Percentiles rank a stretch among this genome's conserved stretches.
phyloP scores from a whole-genome alignment of 768 basidiomycete species.

The Peribolospora kevripleyi region DNA sequence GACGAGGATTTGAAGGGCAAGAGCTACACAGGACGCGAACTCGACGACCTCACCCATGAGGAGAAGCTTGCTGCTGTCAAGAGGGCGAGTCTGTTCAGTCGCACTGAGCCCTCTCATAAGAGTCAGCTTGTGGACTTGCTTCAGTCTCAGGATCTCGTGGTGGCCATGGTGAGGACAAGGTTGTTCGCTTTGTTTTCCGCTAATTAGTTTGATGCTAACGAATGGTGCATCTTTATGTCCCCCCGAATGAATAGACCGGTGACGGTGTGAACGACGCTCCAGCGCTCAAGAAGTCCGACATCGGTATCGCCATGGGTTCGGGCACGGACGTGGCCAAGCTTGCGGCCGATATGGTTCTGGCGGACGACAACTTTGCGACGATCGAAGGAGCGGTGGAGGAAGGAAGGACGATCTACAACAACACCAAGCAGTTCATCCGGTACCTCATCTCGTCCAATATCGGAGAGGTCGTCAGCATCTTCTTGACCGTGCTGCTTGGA shows the following conservation, averaged over 20 bases:
- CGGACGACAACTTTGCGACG: slow-evolving; percentile 90
- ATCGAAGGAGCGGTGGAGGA: slow-evolving; percentile 95
- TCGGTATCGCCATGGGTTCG: slow-evolving; percentile 96
- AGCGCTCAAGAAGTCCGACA: slow-evolving; percentile 86
- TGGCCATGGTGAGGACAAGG: slow-evolving; percentile 51
- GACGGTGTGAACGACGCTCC: slow-evolving; percentile 98
- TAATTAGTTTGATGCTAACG: neutral
- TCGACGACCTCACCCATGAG: slow-evolving; percentile 52
- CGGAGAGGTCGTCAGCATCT: slow-evolving; percentile 90
- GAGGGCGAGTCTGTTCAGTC: slow-evolving; percentile 64
- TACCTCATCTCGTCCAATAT: slow-evolving; percentile 95
- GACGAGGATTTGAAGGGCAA: slow-evolving; percentile 78
- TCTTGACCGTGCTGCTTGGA: slow-evolving; percentile 83
- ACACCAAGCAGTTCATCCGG: slow-evolving; percentile 98
- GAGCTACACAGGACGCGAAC: slow-evolving; percentile 80
- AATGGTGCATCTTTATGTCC: neutral
- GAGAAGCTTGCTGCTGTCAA: slow-evolving; percentile 73
- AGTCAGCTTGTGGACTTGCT: slow-evolving; percentile 78
- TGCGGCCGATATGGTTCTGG: slow-evolving; percentile 92
- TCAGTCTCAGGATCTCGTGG: slow-evolving; percentile 72
- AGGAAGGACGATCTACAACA: slow-evolving; percentile 92
- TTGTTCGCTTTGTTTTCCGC: neutral
- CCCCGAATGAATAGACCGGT: slow-evolving; percentile 36
- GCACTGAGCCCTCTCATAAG: slow-evolving; percentile 91
- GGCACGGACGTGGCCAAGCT: slow-evolving; percentile 96